These are phyloP conservation scores for Penicillium mononematosum DNA, from an alignment of 495 filamentous ascomycete genomes.

Conservation along the genomic window DNA sequence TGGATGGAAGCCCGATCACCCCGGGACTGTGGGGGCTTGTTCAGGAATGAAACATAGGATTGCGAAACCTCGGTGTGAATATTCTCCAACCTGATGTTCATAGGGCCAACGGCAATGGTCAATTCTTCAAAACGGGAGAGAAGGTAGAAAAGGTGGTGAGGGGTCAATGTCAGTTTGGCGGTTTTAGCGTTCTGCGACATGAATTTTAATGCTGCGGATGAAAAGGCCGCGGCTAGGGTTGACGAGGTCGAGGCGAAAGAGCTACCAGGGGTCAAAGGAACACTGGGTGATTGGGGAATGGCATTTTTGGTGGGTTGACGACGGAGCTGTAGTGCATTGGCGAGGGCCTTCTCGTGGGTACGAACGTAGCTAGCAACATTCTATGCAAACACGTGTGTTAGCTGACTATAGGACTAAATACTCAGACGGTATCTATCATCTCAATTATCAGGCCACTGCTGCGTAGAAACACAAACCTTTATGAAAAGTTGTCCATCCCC, in stretches of 20 bases:
- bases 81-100: slow-evolving; percentile 94
- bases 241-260: slow-evolving; percentile 69
- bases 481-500: slow-evolving; percentile 90
- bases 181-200: slow-evolving; percentile 81
- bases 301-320: slow-evolving; percentile 64
- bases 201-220: slow-evolving; percentile 79
- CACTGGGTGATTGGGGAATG: slow-evolving; percentile 45
- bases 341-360: slow-evolving; percentile 94
- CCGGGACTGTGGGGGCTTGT: slow-evolving; percentile 68
- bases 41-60: slow-evolving; percentile 93
- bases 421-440: neutral
- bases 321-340: slow-evolving; percentile 86
- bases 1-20: slow-evolving; percentile 87
- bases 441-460: neutral
- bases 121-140: slow-evolving; percentile 92
- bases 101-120: slow-evolving; percentile 83
- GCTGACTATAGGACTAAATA: neutral
- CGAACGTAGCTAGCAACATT: slow-evolving; percentile 94
- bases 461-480: slow-evolving; percentile 55
- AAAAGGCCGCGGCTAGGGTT: slow-evolving; percentile 76
- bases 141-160: slow-evolving; percentile 95
- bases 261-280: slow-evolving; percentile 51
- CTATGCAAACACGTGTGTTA: slow-evolving; percentile 43
- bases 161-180: slow-evolving; percentile 89
- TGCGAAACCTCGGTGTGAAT: slow-evolving; percentile 83